Evolutionary conservation across 768 basidiomycete species (phyloP).

Genomic region (Nidularia sp.): DNA sequence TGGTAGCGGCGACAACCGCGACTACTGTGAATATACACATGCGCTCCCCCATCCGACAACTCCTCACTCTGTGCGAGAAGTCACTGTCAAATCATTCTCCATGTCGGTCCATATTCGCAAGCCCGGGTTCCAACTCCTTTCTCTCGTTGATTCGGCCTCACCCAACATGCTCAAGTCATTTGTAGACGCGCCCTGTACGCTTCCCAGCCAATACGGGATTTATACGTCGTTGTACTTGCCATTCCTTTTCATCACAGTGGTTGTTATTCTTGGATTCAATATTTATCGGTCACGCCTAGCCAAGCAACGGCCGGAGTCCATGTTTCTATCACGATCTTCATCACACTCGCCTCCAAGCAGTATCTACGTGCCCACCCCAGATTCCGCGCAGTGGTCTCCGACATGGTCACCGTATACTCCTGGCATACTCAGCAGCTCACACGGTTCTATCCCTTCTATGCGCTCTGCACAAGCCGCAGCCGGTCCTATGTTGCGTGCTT

Average conservation of each 20-base stretch:
- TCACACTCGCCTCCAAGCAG: constrained; percentile 3
- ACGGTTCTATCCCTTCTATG: neutral
- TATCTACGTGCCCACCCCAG: neutral
- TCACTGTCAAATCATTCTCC: constrained; percentile 87
- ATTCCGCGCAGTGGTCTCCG: neutral
- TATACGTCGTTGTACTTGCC: constrained; percentile 65
- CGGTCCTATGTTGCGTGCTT: constrained; percentile 20
- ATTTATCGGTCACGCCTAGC: constrained; percentile 21
- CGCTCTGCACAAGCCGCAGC: neutral
- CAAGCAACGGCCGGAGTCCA: constrained; percentile 5
- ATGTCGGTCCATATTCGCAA: constrained; percentile 64
- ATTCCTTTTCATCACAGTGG: constrained; percentile 47
- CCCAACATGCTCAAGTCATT: constrained; percentile 34
- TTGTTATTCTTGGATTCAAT: constrained; percentile 44
- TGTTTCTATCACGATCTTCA: constrained; percentile 2
- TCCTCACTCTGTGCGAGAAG: constrained; percentile 51
- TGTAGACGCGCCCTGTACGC: constrained; percentile 65
- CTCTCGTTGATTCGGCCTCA: constrained; percentile 38
- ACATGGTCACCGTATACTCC: neutral
- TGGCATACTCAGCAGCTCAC: neutral
- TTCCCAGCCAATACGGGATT: constrained; percentile 69
- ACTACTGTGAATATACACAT: constrained; percentile 81
- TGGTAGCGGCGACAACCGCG: constrained; percentile 81
- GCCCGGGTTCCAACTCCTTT: constrained; percentile 86
- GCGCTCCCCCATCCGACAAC: constrained; percentile 18